phyloP scores from a whole-genome alignment of 441 rosid species.

The Adansonia grandidieri region DNA sequence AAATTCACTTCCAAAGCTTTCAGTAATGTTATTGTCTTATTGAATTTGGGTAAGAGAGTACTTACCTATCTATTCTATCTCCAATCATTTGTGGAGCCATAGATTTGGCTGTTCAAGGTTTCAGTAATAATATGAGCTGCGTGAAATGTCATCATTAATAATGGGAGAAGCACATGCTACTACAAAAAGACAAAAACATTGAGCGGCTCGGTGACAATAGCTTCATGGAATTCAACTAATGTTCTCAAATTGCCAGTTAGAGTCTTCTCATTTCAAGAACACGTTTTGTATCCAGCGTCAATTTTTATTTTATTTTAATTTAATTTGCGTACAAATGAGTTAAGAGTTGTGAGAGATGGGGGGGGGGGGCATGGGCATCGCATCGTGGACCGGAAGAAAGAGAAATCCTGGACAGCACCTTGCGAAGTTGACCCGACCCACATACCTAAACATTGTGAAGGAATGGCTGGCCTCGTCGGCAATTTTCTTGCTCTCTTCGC shows the following conservation, averaged over 20 bases:
- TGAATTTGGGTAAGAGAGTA: too few species aligned
- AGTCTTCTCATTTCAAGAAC: background rate
- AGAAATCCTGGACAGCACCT: background rate
- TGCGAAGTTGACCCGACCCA: background rate
- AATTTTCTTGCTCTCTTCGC: constrained; percentile 17
- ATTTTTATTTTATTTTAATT: background rate
- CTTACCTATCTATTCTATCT: too few species aligned
- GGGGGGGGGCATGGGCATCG: too few species aligned
- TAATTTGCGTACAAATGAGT: background rate
- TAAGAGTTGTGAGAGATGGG: background rate
- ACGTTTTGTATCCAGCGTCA: background rate
- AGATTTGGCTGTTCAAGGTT: background rate
- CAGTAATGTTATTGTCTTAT: too few species aligned
- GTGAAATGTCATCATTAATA: background rate
- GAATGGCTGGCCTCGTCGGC: background rate
- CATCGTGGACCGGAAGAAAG: background rate
- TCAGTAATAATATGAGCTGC: background rate
- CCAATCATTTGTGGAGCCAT: too few species aligned
- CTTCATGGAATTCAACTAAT: background rate
- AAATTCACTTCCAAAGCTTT: too few species aligned
- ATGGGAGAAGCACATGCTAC: background rate
- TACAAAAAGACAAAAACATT: background rate
- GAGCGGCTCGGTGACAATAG: too few species aligned
- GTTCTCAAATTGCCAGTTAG: background rate
- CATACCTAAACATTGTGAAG: background rate